These are phyloP conservation scores for Fusarium secorum DNA, from an alignment of 2,329 filamentous ascomycete genomes.

Conservation along the genomic window DNA sequence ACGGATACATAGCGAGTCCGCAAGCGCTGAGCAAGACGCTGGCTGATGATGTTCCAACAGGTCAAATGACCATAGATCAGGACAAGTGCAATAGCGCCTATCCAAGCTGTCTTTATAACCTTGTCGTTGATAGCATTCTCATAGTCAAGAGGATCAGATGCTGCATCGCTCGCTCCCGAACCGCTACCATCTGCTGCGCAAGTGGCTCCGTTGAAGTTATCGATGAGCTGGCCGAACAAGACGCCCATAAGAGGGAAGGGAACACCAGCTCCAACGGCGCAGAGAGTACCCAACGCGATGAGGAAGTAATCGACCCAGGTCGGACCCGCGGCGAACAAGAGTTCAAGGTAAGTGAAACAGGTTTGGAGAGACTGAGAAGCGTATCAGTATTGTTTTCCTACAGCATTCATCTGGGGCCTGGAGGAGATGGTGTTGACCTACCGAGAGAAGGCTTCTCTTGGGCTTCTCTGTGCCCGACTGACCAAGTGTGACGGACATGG, in stretches of 20 bases:
- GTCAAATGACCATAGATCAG: constrained; percentile 70
- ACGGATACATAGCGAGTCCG: constrained; percentile 66
- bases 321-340: constrained; percentile 49
- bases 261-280: constrained; percentile 64
- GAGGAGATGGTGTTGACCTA: constrained; percentile 5
- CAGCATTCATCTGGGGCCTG: not conserved
- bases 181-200: constrained; percentile 49
- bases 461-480: constrained; percentile 16
- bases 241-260: constrained; percentile 70
- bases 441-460: constrained; percentile 21
- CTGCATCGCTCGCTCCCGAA: constrained; percentile 23
- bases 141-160: constrained; percentile 40
- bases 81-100: constrained; percentile 66
- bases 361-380: constrained; percentile 5
- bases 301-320: constrained; percentile 53
- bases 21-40: constrained; percentile 68
- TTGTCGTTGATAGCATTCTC: constrained; percentile 60
- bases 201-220: constrained; percentile 65
- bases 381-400: not conserved
- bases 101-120: constrained; percentile 67
- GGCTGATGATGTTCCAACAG: constrained; percentile 70
- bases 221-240: constrained; percentile 68
- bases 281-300: constrained; percentile 50
- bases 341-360: constrained; percentile 48
- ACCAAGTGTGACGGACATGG: constrained; percentile 21